Base-by-base conservation (phyloP, 257 asterid genomes). In the Nicotiana tomentosiformis region DNA sequence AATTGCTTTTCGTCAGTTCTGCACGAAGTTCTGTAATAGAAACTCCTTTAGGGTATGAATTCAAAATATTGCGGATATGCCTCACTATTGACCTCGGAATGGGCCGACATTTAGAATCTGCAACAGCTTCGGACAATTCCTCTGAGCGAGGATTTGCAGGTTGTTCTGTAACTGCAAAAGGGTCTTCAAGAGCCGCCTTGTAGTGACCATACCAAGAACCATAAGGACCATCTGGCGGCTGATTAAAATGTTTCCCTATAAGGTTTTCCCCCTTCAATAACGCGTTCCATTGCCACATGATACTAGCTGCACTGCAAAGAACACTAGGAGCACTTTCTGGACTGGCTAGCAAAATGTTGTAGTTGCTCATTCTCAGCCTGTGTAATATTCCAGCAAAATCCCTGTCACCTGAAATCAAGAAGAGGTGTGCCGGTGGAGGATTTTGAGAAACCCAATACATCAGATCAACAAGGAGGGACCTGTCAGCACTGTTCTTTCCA, bases 381-480 rank as follows among this genome's bases (percentile, higher is more conserved):
- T 96, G 98, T 49, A 96, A 87, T 80, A 90, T 88, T 58, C 91
- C 89, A 81, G 99, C 95, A 90, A 94, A 96, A 85, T 92, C 98
- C 79, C 93, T 78, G 84, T 96, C 99, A 57, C 98, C 97, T 4
- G 99, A 92, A 68, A 96, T 96, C 81, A 96, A 77, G 81, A 96
- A 88, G 83, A 96, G 87, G 88, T 96, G 99, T 12, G 96, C 98
- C 11, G 99, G 99, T 77, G 99, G 99, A 85, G 99, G 99, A 85
- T 96, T 96, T 84, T 91, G 91, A 76, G 98, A 89, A 83, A 94
- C 96, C 99, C 99, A 96, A 57, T 87, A 87, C 98, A 93, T 93
- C 57, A 96, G 98, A 89, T 96, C 96, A 72, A 94, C 88, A 37
- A 96, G 97, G 87, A 94, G 98, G 60, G 97, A 96, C 82, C 97